phyloP scores from a whole-genome alignment of 2,329 filamentous ascomycete genomes.

The Sphaerulina musiva region DNA sequence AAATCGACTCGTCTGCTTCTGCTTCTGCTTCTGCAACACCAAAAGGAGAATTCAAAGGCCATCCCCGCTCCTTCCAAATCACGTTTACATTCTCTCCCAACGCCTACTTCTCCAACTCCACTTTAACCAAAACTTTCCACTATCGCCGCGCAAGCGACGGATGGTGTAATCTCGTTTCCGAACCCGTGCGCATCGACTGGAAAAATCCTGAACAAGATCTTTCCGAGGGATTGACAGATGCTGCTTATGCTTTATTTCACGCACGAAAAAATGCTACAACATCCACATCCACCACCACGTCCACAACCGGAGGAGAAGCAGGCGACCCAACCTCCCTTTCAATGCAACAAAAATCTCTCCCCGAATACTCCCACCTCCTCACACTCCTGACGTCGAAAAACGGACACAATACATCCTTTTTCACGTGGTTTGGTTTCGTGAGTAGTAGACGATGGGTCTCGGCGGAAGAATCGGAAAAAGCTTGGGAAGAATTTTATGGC shows the following conservation, averaged over 20 bases:
- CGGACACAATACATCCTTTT: constrained; percentile 61
- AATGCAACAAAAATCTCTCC: constrained; percentile 41
- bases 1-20: constrained; percentile 49
- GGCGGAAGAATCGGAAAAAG: constrained; percentile 63
- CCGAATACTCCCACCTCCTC: constrained; percentile 50
- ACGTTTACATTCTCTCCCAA: constrained; percentile 75
- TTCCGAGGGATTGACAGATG: constrained; percentile 70
- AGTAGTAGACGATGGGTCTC: constrained; percentile 59
- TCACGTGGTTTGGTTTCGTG: constrained; percentile 77
- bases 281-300: no score
- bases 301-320: constrained; percentile 27
- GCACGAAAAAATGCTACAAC: constrained; percentile 49
- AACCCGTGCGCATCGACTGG: constrained; percentile 84
- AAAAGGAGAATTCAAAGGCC: no score
- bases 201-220: constrained; percentile 64
- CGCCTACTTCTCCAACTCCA: constrained; percentile 69
- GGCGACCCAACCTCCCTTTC: no score
- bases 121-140: constrained; percentile 88
- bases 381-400: no score
- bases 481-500: no score
- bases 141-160: constrained; percentile 63
- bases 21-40: constrained; percentile 14
- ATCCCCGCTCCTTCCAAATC: constrained; percentile 71
- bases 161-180: constrained; percentile 73
- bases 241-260: constrained; percentile 63